Evolutionary conservation across 2,329 filamentous ascomycete genomes (phyloP), one percentile per base, ranked within the genome.

Genomic region (Falciphora oryzae): DNA sequence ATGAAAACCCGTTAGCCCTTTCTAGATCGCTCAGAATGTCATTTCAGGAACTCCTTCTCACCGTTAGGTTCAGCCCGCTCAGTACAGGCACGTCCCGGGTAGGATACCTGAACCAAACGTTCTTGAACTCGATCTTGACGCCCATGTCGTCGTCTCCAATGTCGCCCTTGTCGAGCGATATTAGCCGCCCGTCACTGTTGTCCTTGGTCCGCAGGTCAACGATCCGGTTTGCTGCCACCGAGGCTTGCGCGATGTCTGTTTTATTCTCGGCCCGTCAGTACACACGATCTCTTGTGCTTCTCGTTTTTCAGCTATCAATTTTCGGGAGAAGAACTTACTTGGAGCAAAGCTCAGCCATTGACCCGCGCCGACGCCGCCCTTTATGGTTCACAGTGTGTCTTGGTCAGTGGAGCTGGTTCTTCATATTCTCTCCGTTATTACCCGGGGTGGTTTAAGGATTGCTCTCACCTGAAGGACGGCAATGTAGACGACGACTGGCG

Each of bases 71-170:
- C 25, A 90, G 75, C 0, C 88, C 88, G 31, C 85, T 84, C 11
- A 91, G 80, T 0, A 91, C 87, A n/a, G 86, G 85, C 65, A 87
- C 85, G 65, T 90, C 87, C 4, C 89, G 80, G 1, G 87, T 89
- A 2, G 88, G 88, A 69, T 91, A 91, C 59, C 85, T 80, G 78
- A 91, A 91, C 73, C 89, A 87, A 3, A 91, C 87, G 66, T 88
- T 82, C 25, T 83, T 80, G 72, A 91, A 88, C 70, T 91, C 86
- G 68, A 91, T 83, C 57, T 79, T 78, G 50, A 73, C 72, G 11
- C 73, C 72, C 65, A 68, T 70, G 59, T 74, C 72, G 16, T 69
- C 63, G 14, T 71, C 68, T 0, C 69, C 70, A 31, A 73, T 63
- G n/a, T 73, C 68, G 3, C 71, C 71, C 18, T 65, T 62, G 56